Evolutionary conservation across 306 rosid genomes (phyloP), one percentile per base, ranked within the genome.

Genomic region (Lathyrus aphaca): DNA sequence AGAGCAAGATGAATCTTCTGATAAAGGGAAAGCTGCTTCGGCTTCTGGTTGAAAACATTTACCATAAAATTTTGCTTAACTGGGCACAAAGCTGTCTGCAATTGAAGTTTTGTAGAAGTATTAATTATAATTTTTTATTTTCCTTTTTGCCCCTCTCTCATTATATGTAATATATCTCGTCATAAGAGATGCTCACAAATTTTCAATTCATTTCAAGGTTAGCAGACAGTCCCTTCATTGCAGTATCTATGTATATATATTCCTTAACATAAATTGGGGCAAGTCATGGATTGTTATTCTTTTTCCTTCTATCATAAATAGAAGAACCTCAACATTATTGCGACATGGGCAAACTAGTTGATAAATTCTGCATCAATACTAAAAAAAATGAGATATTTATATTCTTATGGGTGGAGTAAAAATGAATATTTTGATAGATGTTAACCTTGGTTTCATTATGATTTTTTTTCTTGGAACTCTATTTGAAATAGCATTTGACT

Each of bases 41-140:
- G 86, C 90, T 32, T 87, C 92, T 3, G 82, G 87, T 61, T 83
- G 81, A 80, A 37, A 68, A 56, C 48, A 48, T 35, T 38, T 23
- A 17, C 42, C 7, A 63, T 46, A 39, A 17, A 64, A 46, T 46
- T 53, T 58, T 45, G 65, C 15, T 37, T 50, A 68, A 58, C 16
- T 23, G 15, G 73, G 54, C 60, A 35, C 16, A 44, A 60, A 40
- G 25, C 29, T 49, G 17, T 23, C 72, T 13, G 64, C 74, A 53
- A 73, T 32, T 54, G 74, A 84, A 84, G 81, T 87, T 87, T 86
- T 84, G 84, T 82, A 82, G 90, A 80, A 72, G 76, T 67, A 48
- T 80, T 74, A 64, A 71, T 80, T 55, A 72, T 66, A 13, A 4
- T 67, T 53, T 66, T 19, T 18, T 51, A 48, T 55, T 29, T 51